phyloP scores from a whole-genome alignment of 2,329 filamentous ascomycete species.

The Aspergillus japonicus region DNA sequence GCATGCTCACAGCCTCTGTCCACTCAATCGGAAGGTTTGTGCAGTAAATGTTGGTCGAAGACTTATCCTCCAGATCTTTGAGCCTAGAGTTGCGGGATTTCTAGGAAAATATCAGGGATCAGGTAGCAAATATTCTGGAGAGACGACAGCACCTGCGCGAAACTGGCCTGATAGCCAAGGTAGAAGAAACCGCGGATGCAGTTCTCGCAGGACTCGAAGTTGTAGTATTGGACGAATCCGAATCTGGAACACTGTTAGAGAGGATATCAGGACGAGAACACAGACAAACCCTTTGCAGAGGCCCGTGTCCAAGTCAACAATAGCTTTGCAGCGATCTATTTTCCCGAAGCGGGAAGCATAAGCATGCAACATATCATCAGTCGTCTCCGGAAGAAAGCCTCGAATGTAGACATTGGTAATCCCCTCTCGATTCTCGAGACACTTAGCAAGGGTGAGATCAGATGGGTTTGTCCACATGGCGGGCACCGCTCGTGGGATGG shows the following conservation, averaged over 20 bases:
- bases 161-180: constrained; percentile 94
- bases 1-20: constrained; percentile 73
- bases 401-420: constrained; percentile 99
- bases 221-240: constrained; percentile 93
- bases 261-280: constrained; percentile 24
- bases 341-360: constrained; percentile 88
- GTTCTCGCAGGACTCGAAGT: constrained; percentile 83
- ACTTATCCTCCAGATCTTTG: constrained; percentile 87
- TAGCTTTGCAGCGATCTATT: constrained; percentile 96
- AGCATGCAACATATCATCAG: constrained; percentile 79
- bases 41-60: constrained; percentile 94
- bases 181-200: constrained; percentile 95
- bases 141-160: constrained; percentile 68
- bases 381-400: constrained; percentile 90
- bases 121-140: too few species aligned
- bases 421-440: constrained; percentile 87
- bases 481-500: constrained; percentile 83
- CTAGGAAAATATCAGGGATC: constrained; percentile 45
- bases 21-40: constrained; percentile 92
- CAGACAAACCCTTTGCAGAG: constrained; percentile 85
- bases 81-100: constrained; percentile 98
- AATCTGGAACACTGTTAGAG: constrained; percentile 60
- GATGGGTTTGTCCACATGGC: constrained; percentile 78
- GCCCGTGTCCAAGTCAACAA: constrained; percentile 90
- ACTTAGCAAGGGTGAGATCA: constrained; percentile 89